Conservation (phyloP, 2,329 filamentous ascomycete genomes). For the Fusarium xylarioides region DNA sequence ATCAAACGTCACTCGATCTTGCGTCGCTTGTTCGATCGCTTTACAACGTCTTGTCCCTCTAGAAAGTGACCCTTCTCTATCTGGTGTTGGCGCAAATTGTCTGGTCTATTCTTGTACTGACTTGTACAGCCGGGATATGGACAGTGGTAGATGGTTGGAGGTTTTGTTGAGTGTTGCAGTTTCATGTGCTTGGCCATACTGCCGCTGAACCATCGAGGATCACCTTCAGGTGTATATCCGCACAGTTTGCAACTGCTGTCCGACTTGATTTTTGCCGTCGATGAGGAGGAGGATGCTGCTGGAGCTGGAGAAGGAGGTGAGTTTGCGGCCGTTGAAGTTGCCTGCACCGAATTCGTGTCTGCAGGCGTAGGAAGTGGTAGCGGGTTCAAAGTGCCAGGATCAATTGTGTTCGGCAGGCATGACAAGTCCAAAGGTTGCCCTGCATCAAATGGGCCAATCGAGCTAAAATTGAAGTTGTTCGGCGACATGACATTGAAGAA, state of each 20-base stretch:
- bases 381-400: constrained; percentile 22
- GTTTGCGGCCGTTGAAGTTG: constrained; percentile 35
- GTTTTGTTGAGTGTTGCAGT: constrained; percentile 59
- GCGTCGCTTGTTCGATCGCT: constrained; percentile 59
- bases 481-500: constrained; percentile 23
- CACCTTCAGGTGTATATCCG: constrained; percentile 64
- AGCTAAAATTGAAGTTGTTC: constrained; percentile 31
- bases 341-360: constrained; percentile 29
- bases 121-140: constrained; percentile 63
- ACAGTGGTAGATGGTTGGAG: constrained; percentile 62
- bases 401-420: constrained; percentile 18
- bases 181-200: constrained; percentile 68
- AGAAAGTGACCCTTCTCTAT: constrained; percentile 65
- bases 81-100: constrained; percentile 66
- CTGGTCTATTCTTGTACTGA: constrained; percentile 64
- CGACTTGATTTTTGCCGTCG: constrained; percentile 53
- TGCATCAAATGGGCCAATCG: constrained; percentile 22
- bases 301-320: constrained; percentile 38
- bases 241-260: constrained; percentile 61
- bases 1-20: constrained; percentile 45
- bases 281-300: constrained; percentile 15
- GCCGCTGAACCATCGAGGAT: constrained; percentile 66
- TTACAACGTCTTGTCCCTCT: constrained; percentile 50
- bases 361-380: constrained; percentile 38
- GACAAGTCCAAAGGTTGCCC: constrained; percentile 13